A percentile compares a stretch with the other conserved stretches of the same genome.
phyloP scores from a whole-genome alignment of 495 filamentous ascomycete species.

The Neurospora africana region DNA sequence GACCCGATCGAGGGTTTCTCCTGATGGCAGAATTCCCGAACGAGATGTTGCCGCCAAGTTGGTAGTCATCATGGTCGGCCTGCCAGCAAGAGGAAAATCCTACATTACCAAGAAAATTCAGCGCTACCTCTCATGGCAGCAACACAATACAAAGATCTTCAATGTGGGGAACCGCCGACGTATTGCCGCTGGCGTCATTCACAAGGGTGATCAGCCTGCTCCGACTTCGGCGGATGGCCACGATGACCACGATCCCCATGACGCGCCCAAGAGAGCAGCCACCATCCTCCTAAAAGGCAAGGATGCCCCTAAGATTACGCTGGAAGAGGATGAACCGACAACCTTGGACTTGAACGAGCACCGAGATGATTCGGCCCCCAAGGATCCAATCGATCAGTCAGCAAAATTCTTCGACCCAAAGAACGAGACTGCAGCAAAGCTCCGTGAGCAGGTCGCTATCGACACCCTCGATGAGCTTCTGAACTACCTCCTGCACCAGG shows the following conservation, averaged over 20 bases:
- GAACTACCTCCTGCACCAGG: conserved; percentile 70
- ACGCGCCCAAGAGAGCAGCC: conserved; percentile 33
- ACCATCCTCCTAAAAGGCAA: conserved; percentile 39
- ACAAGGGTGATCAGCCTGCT: conserved; percentile 17
- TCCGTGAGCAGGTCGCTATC: conserved; percentile 85
- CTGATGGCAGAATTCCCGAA: conserved; percentile 84
- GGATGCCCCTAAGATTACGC: conserved; percentile 24
- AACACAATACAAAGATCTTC: conserved; percentile 91
- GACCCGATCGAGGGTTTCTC: conserved; percentile 87
- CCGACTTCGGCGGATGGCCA: conserved; percentile 12
- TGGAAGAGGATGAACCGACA: conserved; percentile 20
- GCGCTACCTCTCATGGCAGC: conserved; percentile 91
- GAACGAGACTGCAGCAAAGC: conserved; percentile 67
- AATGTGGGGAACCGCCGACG: conserved; percentile 90
- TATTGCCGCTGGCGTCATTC: conserved; percentile 51
- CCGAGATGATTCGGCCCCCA: neutral
- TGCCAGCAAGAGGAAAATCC: conserved; percentile 90
- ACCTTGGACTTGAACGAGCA: conserved; percentile 23
- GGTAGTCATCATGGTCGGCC: conserved; percentile 95
- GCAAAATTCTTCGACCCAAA: conserved; percentile 90
- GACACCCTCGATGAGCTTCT: conserved; percentile 87
- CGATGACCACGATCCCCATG: conserved; percentile 21
- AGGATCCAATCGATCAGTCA: conserved; percentile 68
- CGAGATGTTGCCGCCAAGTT: conserved; percentile 90
- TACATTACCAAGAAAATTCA: conserved; percentile 98